phyloP scores from a whole-genome alignment of 2,329 filamentous ascomycete species.

The Domatiomyces globalis region DNA sequence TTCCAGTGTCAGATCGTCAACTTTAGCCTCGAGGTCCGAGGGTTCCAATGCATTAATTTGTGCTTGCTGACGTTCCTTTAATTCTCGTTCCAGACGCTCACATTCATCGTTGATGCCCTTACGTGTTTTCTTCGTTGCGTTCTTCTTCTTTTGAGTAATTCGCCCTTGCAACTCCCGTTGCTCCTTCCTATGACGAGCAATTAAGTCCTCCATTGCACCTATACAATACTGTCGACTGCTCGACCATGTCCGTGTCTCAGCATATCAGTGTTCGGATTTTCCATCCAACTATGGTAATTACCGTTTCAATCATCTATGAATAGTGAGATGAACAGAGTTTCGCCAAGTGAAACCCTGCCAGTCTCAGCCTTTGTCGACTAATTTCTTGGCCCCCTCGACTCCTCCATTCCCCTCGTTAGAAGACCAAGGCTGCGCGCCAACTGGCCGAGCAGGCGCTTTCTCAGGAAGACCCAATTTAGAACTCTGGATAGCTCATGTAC shows the following conservation, averaged over 20 bases:
- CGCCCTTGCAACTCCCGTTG: conserved; percentile 70
- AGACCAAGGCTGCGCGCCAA: too few species aligned
- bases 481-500: too few species aligned
- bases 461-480: too few species aligned
- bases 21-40: conserved; percentile 7
- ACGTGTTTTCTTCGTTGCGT: conserved; percentile 68
- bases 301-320: too few species aligned
- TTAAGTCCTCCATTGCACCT: conserved; percentile 57
- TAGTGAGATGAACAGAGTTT: neutral
- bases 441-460: too few species aligned
- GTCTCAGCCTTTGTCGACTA: neutral
- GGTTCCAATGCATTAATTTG: conserved; percentile 14
- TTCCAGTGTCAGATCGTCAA: conserved; percentile 24
- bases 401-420: too few species aligned
- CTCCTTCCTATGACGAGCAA: conserved; percentile 73
- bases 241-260: too few species aligned
- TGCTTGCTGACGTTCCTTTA: conserved; percentile 39
- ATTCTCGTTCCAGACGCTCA: conserved; percentile 41
- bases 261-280: too few species aligned
- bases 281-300: too few species aligned
- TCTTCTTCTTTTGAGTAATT: conserved; percentile 92
- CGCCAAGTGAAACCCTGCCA: too few species aligned
- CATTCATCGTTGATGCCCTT: conserved; percentile 57
- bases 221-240: too few species aligned
- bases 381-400: neutral